phyloP scores from a whole-genome alignment of 2,329 filamentous ascomycete genomes.

The Diaporthe amygdali region DNA sequence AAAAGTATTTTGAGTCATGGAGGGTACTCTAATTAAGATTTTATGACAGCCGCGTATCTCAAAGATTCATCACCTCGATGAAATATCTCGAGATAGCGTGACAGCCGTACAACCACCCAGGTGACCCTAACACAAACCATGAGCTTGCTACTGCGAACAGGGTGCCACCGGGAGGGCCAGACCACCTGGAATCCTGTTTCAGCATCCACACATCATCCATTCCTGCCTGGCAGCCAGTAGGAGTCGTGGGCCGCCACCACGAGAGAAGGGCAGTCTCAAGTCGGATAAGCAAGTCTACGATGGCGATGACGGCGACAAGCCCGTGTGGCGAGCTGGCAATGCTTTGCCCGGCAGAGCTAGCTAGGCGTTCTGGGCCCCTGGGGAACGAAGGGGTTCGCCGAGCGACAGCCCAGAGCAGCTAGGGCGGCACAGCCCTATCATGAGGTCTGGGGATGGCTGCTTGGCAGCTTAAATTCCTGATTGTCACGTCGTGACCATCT shows the following conservation, averaged over 20 bases:
- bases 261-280: background rate
- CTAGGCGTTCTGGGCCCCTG: background rate
- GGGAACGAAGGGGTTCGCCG: background rate
- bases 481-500: background rate
- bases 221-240: background rate
- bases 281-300: background rate
- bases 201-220: background rate
- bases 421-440: slow-evolving; percentile 6
- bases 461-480: background rate
- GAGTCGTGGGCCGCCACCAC: background rate
- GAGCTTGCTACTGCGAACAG: background rate
- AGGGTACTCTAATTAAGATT: background rate
- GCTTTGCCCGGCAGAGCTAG: background rate
- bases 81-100: background rate
- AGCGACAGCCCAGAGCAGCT: background rate
- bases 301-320: slow-evolving; percentile 6
- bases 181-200: background rate
- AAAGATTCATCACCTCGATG: background rate
- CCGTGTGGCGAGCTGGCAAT: background rate
- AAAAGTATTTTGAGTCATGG: background rate
- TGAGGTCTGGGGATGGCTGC: background rate
- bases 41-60: background rate
- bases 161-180: background rate
- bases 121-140: background rate
- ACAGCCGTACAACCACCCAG: background rate